phyloP scores from a whole-genome alignment of 352 stramenopile genomes.

The Phytophthora citricola region DNA sequence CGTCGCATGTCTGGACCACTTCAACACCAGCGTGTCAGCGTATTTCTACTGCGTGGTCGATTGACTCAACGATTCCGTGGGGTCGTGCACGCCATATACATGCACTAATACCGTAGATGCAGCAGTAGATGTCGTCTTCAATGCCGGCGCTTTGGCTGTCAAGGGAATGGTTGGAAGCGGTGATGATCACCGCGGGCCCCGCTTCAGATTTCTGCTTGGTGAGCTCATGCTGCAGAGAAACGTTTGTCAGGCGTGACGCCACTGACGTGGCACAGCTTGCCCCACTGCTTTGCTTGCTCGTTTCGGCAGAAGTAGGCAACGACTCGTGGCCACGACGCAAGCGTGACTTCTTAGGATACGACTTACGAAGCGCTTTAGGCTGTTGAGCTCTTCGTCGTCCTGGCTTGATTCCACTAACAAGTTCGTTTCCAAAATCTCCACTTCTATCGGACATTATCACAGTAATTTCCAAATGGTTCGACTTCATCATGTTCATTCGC shows the following conservation, averaged over 20 bases:
- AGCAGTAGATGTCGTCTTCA: not conserved
- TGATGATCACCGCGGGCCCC: not conserved
- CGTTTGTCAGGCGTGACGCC: not conserved
- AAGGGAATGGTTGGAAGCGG: not conserved
- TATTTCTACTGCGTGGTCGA: not conserved
- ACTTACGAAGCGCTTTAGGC: too few species aligned
- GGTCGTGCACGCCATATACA: too few species aligned
- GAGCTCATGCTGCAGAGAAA: not conserved
- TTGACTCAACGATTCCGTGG: not conserved
- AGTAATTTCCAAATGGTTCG: too few species aligned
- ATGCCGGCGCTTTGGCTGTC: not conserved
- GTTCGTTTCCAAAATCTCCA: too few species aligned
- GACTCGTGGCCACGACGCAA: too few species aligned
- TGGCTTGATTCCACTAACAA: too few species aligned
- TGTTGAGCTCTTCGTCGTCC: too few species aligned
- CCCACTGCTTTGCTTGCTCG: not conserved
- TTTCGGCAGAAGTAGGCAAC: too few species aligned
- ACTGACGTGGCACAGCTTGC: not conserved
- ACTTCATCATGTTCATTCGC: too few species aligned
- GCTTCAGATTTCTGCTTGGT: constrained; percentile 7
- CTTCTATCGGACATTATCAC: too few species aligned
- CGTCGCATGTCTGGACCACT: constrained; percentile 26
- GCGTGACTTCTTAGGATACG: too few species aligned
- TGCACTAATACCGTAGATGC: too few species aligned
- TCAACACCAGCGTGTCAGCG: constrained; percentile 11